phyloP scores from a whole-genome alignment of 225 moss, liverwort and hornwort genomes.

The Neckera pumila region DNA sequence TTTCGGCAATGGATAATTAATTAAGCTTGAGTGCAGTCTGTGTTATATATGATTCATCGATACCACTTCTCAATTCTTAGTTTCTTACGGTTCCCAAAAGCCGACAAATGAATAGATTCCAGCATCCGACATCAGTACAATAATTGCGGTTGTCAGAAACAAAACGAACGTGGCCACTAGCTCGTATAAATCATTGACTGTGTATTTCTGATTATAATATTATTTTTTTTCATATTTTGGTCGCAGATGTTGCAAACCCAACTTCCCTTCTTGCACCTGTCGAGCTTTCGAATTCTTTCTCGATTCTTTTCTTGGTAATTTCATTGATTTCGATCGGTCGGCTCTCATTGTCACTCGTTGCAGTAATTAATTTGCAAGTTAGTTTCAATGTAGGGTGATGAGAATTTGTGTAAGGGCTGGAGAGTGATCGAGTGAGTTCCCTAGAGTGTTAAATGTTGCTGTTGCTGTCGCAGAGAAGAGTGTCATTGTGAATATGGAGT shows the following conservation, averaged over 20 bases:
- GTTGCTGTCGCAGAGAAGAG: neutral
- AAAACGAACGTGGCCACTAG: neutral
- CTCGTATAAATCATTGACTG: neutral
- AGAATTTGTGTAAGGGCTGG: neutral
- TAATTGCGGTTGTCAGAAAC: neutral
- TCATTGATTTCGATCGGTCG: neutral
- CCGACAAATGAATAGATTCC: neutral
- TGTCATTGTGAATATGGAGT: constrained; percentile 1
- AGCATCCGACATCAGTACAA: neutral
- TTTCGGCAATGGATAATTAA: neutral
- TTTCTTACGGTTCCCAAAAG: neutral
- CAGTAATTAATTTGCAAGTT: too few species aligned
- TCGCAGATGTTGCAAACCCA: neutral
- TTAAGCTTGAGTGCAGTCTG: neutral
- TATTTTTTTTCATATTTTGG: neutral
- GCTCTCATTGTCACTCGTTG: neutral
- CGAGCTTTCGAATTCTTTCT: neutral
- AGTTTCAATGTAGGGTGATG: neutral
- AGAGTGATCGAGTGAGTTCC: neutral
- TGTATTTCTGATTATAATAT: neutral
- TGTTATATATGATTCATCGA: too few species aligned
- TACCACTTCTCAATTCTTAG: neutral
- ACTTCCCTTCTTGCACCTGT: neutral
- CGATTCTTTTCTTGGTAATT: neutral
- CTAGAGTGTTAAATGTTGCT: neutral